Conservation (phyloP, 345 rosid species). For the Hypericum perforatum region DNA sequence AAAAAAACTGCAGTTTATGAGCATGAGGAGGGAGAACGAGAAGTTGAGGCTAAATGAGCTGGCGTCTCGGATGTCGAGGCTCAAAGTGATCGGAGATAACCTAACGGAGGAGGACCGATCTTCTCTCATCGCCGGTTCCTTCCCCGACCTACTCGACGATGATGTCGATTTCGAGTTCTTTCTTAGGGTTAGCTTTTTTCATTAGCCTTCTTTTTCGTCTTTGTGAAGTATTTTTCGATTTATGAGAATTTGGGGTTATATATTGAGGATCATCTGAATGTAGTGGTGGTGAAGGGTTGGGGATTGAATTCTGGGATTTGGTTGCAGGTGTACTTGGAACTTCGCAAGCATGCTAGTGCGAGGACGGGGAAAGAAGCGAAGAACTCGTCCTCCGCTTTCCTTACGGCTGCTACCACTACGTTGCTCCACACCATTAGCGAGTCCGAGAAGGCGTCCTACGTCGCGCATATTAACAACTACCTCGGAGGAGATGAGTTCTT, state of each 20-base stretch:
- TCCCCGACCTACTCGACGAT: conserved; percentile 41
- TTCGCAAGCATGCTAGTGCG: conserved; percentile 74
- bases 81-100: conserved; percentile 76
- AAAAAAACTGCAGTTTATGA: conserved; percentile 43
- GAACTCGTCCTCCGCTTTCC: conserved; percentile 76
- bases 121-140: conserved; percentile 51
- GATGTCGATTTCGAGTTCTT: conserved; percentile 97
- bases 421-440: conserved; percentile 90
- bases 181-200: conserved; percentile 35
- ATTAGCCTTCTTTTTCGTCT: not conserved
- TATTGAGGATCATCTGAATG: too few relatives aligned
- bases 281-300: too few relatives aligned
- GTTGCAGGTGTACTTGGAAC: conserved; percentile 67
- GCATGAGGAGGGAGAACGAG: conserved; percentile 90
- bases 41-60: conserved; percentile 73
- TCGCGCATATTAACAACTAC: conserved; percentile 82
- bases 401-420: conserved; percentile 89
- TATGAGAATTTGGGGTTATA: too few relatives aligned
- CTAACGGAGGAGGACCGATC: conserved; percentile 65
- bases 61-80: conserved; percentile 76
- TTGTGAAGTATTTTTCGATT: too few relatives aligned
- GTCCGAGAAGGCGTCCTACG: conserved; percentile 89
- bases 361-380: conserved; percentile 67
- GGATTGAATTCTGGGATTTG: conserved; percentile 4
- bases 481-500: conserved; percentile 71